Percentiles rank a stretch among this genome's conserved stretches.
These are phyloP conservation scores for Yamadazyma triangularis DNA, from an alignment of 1,139 yeast genomes.

Conservation along the genomic window DNA sequence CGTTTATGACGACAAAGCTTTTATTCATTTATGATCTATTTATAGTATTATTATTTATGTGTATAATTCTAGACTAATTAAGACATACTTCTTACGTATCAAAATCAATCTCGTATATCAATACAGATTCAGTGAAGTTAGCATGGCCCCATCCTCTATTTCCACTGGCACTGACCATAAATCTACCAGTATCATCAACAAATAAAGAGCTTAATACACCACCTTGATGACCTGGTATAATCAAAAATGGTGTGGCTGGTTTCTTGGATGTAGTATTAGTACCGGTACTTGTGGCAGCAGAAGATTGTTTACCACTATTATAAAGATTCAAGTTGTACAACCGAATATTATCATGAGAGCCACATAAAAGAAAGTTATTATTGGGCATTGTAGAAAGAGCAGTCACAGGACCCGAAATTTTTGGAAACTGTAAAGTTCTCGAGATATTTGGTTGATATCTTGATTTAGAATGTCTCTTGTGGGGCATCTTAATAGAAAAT, in stretches of 20 bases:
- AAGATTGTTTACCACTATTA: conserved; percentile 25
- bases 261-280: conserved; percentile 25
- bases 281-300: conserved; percentile 10
- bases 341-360: conserved; percentile 85
- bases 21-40: neutral
- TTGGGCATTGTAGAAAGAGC: conserved; percentile 80
- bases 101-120: conserved; percentile 69
- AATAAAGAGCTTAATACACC: conserved; percentile 54
- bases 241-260: conserved; percentile 54
- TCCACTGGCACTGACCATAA: conserved; percentile 89
- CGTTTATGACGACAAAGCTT: no score
- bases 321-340: conserved; percentile 68
- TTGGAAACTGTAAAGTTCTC: conserved; percentile 69
- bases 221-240: conserved; percentile 60
- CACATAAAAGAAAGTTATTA: conserved; percentile 73
- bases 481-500: conserved; percentile 65
- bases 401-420: conserved; percentile 89
- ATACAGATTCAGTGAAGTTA: conserved; percentile 68
- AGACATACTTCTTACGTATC: conserved; percentile 9
- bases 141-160: conserved; percentile 93
- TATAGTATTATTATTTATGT: no score
- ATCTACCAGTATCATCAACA: conserved; percentile 84
- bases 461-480: conserved; percentile 18
- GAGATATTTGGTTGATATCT: conserved; percentile 43
- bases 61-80: neutral